These are phyloP conservation scores for Coemansia reversa DNA, from an alignment of 192 early-diverging fungal species.

Conservation along the genomic window DNA sequence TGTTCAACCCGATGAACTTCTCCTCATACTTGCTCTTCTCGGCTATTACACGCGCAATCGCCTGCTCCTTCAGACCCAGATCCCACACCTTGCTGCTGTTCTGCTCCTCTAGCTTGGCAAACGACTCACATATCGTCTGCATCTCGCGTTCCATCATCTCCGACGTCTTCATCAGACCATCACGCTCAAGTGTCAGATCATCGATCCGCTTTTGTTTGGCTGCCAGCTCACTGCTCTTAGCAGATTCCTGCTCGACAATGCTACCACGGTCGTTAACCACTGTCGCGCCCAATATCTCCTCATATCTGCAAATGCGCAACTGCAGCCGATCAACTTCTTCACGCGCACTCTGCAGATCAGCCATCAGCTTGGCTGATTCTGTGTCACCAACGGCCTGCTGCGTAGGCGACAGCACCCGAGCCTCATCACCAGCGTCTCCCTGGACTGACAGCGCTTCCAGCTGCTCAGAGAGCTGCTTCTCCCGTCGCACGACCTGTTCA, in stretches of 20 bases:
- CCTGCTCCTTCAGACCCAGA: constrained; percentile 74
- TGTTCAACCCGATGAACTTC: constrained; percentile 71
- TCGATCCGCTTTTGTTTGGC: constrained; percentile 55
- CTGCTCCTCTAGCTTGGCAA: constrained; percentile 82
- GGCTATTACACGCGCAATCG: constrained; percentile 70
- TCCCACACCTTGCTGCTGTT: constrained; percentile 77
- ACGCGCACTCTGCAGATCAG: constrained; percentile 33
- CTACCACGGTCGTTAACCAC: constrained; percentile 29
- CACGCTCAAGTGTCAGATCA: constrained; percentile 57
- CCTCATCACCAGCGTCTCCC: constrained; percentile 32
- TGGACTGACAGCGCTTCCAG: constrained; percentile 40
- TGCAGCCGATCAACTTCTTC: constrained; percentile 26
- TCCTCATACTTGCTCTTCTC: constrained; percentile 86
- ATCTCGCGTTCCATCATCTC: constrained; percentile 59
- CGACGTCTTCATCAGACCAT: constrained; percentile 55
- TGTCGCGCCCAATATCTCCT: constrained; percentile 36
- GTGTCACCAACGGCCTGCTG: constrained; percentile 28
- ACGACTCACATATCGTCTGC: constrained; percentile 60
- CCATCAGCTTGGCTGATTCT: constrained; percentile 20
- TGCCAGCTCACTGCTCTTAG: constrained; percentile 34
- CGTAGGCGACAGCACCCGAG: constrained; percentile 14
- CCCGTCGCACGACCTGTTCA: constrained; percentile 51
- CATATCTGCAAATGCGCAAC: constrained; percentile 47
- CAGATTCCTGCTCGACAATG: constrained; percentile 7
- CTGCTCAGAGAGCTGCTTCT: constrained; percentile 50